A percentile compares a stretch with the other conserved stretches of the same genome.
Conservation (phyloP, 306 rosid species). For the Coriaria nepalensis region DNA sequence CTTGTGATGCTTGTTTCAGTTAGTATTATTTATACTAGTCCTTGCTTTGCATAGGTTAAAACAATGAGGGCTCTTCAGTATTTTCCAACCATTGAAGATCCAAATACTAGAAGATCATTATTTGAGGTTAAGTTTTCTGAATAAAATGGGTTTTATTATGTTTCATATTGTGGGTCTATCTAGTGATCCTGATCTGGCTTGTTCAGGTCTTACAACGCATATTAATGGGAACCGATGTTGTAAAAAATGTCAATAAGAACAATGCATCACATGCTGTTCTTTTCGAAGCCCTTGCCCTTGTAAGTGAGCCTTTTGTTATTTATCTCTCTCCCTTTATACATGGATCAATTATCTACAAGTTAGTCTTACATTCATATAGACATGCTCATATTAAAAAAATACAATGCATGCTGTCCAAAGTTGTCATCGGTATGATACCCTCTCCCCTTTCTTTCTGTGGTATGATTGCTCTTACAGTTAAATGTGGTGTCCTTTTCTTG, state of each 20-base stretch:
- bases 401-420: no score
- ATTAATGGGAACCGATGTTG: constrained; percentile 99
- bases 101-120: constrained; percentile 90
- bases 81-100: constrained; percentile 92
- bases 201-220: constrained; percentile 96
- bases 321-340: background rate
- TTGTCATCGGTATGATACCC: no score
- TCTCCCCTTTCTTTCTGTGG: no score
- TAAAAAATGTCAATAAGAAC: constrained; percentile 95
- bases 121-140: constrained; percentile 58
- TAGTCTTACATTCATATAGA: background rate
- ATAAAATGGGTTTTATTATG: background rate
- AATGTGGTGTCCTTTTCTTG: no score
- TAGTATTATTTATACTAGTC: background rate
- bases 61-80: constrained; percentile 98
- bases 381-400: background rate
- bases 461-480: no score
- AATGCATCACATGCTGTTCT: constrained; percentile 99
- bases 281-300: constrained; percentile 99
- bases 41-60: constrained; percentile 57
- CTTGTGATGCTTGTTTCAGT: constrained; percentile 1
- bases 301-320: constrained; percentile 24
- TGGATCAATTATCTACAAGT: background rate
- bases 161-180: constrained; percentile 9
- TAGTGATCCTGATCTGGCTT: constrained; percentile 16